Evolutionary conservation across 1,284 basidiomycete genomes (phyloP).

Genomic region (Leccinum subspadiceum): DNA sequence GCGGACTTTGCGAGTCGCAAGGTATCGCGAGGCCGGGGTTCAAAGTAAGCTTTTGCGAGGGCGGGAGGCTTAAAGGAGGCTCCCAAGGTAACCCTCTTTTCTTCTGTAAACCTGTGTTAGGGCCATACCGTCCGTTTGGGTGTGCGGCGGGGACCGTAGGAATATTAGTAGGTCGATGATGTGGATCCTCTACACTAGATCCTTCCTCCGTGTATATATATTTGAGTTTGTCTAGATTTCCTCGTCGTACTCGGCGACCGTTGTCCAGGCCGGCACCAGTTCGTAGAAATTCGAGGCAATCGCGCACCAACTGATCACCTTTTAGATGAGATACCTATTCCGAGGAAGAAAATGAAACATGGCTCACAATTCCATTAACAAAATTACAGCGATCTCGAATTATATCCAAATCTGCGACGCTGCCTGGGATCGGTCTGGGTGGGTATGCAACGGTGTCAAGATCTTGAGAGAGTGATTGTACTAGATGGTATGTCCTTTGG

Average conservation of each 20-base stretch:
- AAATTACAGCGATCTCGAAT: conserved; percentile 88
- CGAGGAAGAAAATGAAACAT: conserved; percentile 1
- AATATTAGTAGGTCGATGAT: conserved; percentile 21
- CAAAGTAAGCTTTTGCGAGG: conserved; percentile 32
- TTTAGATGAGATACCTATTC: conserved; percentile 14
- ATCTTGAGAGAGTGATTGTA: conserved; percentile 29
- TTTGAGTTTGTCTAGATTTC: conserved; percentile 57
- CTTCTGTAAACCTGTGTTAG: conserved; percentile 36
- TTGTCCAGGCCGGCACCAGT: conserved; percentile 65
- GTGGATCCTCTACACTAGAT: conserved; percentile 13
- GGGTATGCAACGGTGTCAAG: conserved; percentile 38
- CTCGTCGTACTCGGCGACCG: conserved; percentile 52
- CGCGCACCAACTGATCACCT: conserved; percentile 59
- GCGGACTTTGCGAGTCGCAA: conserved; percentile 62
- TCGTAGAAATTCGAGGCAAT: conserved; percentile 70
- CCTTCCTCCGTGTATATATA: conserved; percentile 60
- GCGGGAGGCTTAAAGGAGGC: conserved; percentile 32
- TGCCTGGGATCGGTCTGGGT: conserved; percentile 47
- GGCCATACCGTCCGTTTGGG: conserved; percentile 19
- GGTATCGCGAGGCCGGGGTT: conserved; percentile 34
- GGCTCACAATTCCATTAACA: conserved; percentile 65
- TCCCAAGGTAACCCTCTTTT: conserved; percentile 43
- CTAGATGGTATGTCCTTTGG: conserved; percentile 56
- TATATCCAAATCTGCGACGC: conserved; percentile 78
- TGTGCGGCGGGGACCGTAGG: conserved; percentile 16